Evolutionary conservation across 805 yeast species (phyloP).

Genomic region (Hemisphaericaspora nanyangensis): DNA sequence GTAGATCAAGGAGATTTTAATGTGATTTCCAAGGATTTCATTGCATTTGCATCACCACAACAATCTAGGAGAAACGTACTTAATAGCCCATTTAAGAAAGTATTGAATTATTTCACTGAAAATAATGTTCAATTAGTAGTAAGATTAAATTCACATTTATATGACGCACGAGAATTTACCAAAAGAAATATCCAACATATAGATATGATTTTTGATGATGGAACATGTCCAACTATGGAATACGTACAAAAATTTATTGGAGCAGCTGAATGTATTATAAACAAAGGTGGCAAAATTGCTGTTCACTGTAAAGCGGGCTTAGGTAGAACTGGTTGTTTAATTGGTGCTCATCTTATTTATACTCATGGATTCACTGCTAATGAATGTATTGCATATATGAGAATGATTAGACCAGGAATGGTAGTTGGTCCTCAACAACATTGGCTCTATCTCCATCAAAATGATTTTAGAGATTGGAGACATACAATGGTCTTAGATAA

Average conservation of each 20-base stretch:
- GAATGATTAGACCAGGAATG: constrained; percentile 98
- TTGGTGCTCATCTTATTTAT: constrained; percentile 94
- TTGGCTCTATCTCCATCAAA: constrained; percentile 94
- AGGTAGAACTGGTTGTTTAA: constrained; percentile 96
- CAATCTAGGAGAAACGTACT: constrained; percentile 50
- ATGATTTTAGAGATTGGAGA: constrained; percentile 95
- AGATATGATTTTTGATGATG: constrained; percentile 97
- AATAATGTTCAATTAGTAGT: constrained; percentile 85
- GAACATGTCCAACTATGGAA: constrained; percentile 94
- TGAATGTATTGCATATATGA: constrained; percentile 94
- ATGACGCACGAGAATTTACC: constrained; percentile 81
- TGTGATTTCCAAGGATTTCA: constrained; percentile 84
- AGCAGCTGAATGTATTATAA: constrained; percentile 86
- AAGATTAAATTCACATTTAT: constrained; percentile 85
- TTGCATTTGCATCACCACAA: constrained; percentile 97
- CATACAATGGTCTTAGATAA: constrained; percentile 81
- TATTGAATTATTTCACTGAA: constrained; percentile 67
- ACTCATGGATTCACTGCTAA: constrained; percentile 96
- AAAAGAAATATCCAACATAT: constrained; percentile 81
- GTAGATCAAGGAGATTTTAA: constrained; percentile 98
- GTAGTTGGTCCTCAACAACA: constrained; percentile 99
- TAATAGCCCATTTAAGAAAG: constrained; percentile 77
- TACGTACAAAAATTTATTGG: constrained; percentile 91
- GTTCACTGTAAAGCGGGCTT: constrained; percentile 99
- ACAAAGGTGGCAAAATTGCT: constrained; percentile 87